Base-by-base conservation (phyloP, 352 stramenopile genomes). In the Phytophthora litchii region DNA sequence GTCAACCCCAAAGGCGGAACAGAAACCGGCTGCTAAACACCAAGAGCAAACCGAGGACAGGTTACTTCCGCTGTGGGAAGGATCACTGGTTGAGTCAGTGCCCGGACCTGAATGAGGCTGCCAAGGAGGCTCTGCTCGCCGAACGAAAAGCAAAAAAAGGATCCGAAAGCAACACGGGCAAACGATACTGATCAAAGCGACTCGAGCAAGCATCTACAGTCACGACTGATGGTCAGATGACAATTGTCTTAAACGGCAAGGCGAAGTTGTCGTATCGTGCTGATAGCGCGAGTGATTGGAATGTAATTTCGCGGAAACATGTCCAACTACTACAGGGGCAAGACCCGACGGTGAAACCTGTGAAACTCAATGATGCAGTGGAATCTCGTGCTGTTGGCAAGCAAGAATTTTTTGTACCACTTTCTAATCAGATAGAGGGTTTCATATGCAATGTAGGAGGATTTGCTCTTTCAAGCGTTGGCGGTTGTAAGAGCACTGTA, bases 201-300 rank as follows among this genome's bases (percentile, higher is more conserved):
- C 0, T 56, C 3, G 53, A 50, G n/a, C 3, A 11, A 3, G 1
- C 43, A 3, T 20, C 13, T 34, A 20, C 21, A 32, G 14, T 1
- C 3, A 6, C 20, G 14, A 47, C 19, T 19, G 16, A 29, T 4
- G 3, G 27, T 12, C 14, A 19, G 1, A 1, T 32, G 1, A 60
- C 52, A 2, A 38, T 51, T 0, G 12, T 64, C 2, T 2, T 64
- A 1, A 64, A 64, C 36, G 31, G 38, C 6, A 3, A 3, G n/a
- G 20, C 53, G 1, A 38, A 56, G 8, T 3, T 46, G 12, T 45
- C 45, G 0, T 56, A 56, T 25, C 51, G 37, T 31, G 54, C 60
- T 0, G 49, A 74, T 19, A 70, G 50, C 11, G 66, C 60, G 0
- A 64, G 25, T 1, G 54, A 70, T 21, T 31, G 13, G 17, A 70